Percentiles rank a stretch among this genome's conserved stretches.
These are phyloP conservation scores for Oxytropis ochrocephala DNA, from an alignment of 306 rosid species.

Conservation along the genomic window DNA sequence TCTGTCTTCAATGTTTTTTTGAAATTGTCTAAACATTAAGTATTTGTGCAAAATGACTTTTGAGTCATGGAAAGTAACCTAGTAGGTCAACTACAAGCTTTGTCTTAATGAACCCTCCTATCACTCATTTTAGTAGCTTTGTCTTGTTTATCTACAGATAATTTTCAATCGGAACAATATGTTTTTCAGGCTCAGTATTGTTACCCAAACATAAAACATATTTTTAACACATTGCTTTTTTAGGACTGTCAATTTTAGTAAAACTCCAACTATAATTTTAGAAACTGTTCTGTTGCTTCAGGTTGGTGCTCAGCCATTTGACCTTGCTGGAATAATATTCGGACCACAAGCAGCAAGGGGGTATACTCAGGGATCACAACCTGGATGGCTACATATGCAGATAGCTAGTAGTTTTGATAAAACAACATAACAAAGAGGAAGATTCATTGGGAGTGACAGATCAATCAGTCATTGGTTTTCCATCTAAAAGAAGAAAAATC, in stretches of 20 bases:
- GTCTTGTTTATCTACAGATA: background rate
- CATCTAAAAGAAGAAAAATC: background rate
- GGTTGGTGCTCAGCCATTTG: slow-evolving; percentile 55
- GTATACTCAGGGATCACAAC: slow-evolving; percentile 53
- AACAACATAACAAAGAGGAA: slow-evolving; percentile 35
- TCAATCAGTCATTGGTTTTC: slow-evolving; percentile 20
- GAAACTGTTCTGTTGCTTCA: slow-evolving; percentile 36
- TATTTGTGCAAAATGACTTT: background rate
- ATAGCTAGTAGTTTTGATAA: slow-evolving; percentile 65
- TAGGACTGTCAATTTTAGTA: slow-evolving; percentile 1
- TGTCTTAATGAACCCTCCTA: slow-evolving; percentile 1
- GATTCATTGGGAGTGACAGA: slow-evolving; percentile 6
- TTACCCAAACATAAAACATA: background rate
- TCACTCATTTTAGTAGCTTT: background rate
- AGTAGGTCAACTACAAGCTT: background rate
- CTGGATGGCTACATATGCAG: slow-evolving; percentile 94
- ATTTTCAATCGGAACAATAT: background rate
- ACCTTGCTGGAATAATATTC: slow-evolving; percentile 62
- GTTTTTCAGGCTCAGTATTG: background rate
- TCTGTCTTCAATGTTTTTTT: background rate
- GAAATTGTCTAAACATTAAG: background rate
- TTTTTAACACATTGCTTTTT: background rate
- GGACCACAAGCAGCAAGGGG: slow-evolving; percentile 63
- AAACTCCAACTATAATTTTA: background rate
- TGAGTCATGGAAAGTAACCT: background rate